Base-by-base conservation (phyloP, 1,284 basidiomycete species). In the Retiboletus flavoniger region DNA sequence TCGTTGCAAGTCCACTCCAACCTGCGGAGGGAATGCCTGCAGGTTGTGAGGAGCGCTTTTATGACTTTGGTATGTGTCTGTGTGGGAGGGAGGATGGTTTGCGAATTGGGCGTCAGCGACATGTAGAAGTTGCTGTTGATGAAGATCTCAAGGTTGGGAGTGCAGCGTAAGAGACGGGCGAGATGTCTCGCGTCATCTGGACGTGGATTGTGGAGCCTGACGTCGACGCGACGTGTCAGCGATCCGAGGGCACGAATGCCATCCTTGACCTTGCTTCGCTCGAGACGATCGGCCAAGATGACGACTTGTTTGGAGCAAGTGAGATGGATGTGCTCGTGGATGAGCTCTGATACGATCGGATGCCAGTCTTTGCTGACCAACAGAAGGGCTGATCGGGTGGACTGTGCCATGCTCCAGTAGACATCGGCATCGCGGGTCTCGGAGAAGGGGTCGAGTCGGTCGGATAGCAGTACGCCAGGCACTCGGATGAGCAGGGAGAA, bases 321-420 rank as follows among this genome's bases (percentile, higher is more conserved):
- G 44, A 78, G 63, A 50, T 69, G 66, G 13, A 78, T 56, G 45
- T 78, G 74, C 52, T 78, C 74, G 29, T 69, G 63, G 17, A 70
- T 53, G 44, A 77, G 70, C 44, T 77, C 70, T 1, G 60, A 61
- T 10, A 72, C 67, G 42, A 73, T 57, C 3, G 59, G 47, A 45
- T 67, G 48, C 72, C 77, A 78, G 16, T 64, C 54, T 4, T 65
- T 72, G 54, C 70, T 72, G 35, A 78, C 67, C 17, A 59, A 40
- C 9, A 67, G 29, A 11, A 69, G 58, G 10, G 64, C 50, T 2
- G 24, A 57, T 5, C 58, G 56, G n/a, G 58, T 45, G 4, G 61
- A 51, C 4, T 53, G 19, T 17, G 51, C 46, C 47, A 50, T n/a
- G 40, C 54, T 51, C 61, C 59, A 61, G 21, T 63, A 64, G 28